Base-by-base conservation (phyloP, 345 rosid species). In the Populus deltoides region DNA sequence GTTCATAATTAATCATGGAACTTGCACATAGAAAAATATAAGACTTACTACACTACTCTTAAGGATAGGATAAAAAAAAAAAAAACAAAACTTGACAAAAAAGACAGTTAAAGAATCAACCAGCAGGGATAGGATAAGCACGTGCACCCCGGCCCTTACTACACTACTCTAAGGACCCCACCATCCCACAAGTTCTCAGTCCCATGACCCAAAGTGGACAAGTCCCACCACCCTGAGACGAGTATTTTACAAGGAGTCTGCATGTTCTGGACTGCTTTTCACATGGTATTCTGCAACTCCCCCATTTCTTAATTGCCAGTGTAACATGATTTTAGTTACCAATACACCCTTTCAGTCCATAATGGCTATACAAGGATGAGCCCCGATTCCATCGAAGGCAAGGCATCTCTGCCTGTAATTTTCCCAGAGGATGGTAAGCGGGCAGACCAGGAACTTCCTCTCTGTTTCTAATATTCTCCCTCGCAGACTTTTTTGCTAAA, bases 161-260 rank as follows among this genome's bases (percentile, higher is more conserved):
- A 70, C 73, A 82, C 45, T 39, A 70, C 72, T 81, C 29, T 20
- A 36, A 65, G 85, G 89, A 83, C 85, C 81, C 82, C 84, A 80
- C 76, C 10, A 55, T 66, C 77, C 71, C 70, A 74, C 77, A 72
- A 73, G 81, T 66, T 81, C 71, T 75, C 77, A 74, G 81, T 71
- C 72, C 79, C 82, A 78, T 33, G 79, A 83, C 69, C 81, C 63
- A 15, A 38, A 49, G 49, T 57, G 75, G 83, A 76, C 55, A 66
- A 77, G 63, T 29, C 61, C 33, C 72, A 68, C 62, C 18, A 17
- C 33, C 49, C 80, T 53, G 68, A 82, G 47, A 71, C 7, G 85
- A 87, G 90, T 90, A 86, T 85, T 81, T 80, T 82, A 88, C 90
- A 88, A 77, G 90, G 90, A 80, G 82, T 80, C 83, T 86, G 75